Evolutionary conservation across 2,329 filamentous ascomycete species (phyloP).

Genomic region (Aspergillus clavatus): DNA sequence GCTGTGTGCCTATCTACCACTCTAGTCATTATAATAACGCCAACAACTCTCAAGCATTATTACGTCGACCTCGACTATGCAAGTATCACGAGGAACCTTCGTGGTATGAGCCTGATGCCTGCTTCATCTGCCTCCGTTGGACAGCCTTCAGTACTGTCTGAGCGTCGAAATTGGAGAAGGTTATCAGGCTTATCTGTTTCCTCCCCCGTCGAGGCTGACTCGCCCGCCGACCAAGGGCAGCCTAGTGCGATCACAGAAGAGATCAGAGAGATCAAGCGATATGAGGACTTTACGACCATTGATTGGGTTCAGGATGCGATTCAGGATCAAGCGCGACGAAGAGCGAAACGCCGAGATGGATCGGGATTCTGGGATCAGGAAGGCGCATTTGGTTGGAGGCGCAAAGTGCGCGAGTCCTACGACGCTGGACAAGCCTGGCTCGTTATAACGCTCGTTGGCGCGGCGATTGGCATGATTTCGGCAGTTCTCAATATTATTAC

Average conservation of each 20-base stretch:
- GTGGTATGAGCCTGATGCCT: conserved; percentile 42
- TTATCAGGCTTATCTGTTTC: conserved; percentile 53
- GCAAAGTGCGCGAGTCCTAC: conserved; percentile 78
- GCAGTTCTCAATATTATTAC: conserved; percentile 92
- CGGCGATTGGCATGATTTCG: conserved; percentile 89
- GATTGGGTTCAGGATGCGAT: conserved; percentile 99
- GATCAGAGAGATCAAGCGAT: conserved; percentile 95
- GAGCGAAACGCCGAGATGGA: conserved; percentile 66
- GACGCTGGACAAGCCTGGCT: conserved; percentile 98
- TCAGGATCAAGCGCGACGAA: conserved; percentile 78
- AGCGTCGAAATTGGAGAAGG: conserved; percentile 33
- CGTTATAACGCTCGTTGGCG: conserved; percentile 85
- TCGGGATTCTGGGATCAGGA: conserved; percentile 66
- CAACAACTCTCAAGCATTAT: conserved; percentile 1
- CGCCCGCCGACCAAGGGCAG: conserved; percentile 48
- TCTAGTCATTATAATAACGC: conserved; percentile 1
- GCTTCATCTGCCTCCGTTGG: conserved; percentile 27
- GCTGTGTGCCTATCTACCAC: conserved; percentile 9
- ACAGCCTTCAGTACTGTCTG: conserved; percentile 28
- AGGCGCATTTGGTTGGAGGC: conserved; percentile 70
- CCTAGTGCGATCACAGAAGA: conserved; percentile 82
- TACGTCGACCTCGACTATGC: conserved; percentile 25
- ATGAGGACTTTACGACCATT: conserved; percentile 94
- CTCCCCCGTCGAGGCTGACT: conserved; percentile 52
- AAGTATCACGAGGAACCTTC: conserved; percentile 19